Conservation (phyloP, 2,329 filamentous ascomycete genomes). For the Chaetomium olivaceum region DNA sequence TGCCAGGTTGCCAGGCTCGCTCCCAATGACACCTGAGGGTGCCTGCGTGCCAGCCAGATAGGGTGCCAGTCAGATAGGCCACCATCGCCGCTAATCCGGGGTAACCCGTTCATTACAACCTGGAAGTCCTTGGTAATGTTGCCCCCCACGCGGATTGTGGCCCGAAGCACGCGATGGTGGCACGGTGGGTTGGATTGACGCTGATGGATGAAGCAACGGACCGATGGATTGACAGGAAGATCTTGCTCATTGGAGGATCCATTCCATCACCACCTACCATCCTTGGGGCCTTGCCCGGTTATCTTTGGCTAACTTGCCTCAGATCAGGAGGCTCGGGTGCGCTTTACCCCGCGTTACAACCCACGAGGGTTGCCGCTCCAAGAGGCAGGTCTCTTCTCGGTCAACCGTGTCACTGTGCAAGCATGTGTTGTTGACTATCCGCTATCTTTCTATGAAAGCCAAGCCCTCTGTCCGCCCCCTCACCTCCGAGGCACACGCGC, state of each 20-base stretch:
- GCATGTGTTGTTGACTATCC: not conserved
- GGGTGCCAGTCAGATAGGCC: not conserved
- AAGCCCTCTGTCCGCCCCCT: not conserved
- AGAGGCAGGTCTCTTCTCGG: constrained; percentile 14
- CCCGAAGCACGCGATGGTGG: not conserved
- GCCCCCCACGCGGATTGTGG: not conserved
- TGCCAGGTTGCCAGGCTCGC: not conserved
- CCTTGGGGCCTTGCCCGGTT: constrained; percentile 12
- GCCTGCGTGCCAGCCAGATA: not conserved
- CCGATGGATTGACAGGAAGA: not conserved
- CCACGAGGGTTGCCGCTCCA: not conserved
- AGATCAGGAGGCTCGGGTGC: not conserved
- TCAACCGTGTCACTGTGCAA: not conserved
- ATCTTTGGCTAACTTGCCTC: constrained; percentile 1
- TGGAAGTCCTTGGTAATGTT: too few species aligned
- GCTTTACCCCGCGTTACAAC: constrained; percentile 9
- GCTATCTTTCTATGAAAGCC: too few species aligned
- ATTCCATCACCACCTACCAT: constrained; percentile 18
- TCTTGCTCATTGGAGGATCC: constrained; percentile 18
- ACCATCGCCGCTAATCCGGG: constrained; percentile 5
- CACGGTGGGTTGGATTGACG: not conserved
- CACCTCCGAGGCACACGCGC: not conserved
- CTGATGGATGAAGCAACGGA: not conserved
- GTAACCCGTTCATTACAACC: not conserved
- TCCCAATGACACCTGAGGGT: not conserved